Evolutionary conservation across 2,329 filamentous ascomycete species (phyloP).

Genomic region (Blastomyces percursus): DNA sequence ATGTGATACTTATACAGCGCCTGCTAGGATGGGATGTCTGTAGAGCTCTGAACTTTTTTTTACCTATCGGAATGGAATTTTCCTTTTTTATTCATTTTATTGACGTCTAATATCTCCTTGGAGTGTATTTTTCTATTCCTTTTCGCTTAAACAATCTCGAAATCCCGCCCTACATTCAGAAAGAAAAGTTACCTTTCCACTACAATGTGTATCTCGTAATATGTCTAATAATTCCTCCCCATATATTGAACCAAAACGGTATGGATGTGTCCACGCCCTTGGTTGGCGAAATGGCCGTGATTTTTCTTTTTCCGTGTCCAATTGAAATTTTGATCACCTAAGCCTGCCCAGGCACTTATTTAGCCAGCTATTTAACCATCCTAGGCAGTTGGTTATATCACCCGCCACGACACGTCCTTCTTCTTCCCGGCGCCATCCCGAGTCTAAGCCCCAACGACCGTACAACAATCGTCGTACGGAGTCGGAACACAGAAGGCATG

Average conservation of each 20-base stretch:
- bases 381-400: neutral
- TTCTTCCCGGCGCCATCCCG: neutral
- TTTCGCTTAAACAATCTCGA: neutral
- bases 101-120: neutral
- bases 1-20: constrained; percentile 19
- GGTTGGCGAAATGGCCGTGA: neutral
- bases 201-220: neutral
- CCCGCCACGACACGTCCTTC: neutral
- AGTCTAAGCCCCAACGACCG: neutral
- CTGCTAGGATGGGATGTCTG: constrained; percentile 25
- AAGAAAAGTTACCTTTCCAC: neutral
- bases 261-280: too few relatives aligned
- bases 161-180: neutral
- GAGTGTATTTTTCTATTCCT: neutral
- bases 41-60: constrained; percentile 30
- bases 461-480: neutral
- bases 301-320: neutral
- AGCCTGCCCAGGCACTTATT: neutral
- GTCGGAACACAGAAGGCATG: neutral
- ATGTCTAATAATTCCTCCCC: neutral
- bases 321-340: neutral
- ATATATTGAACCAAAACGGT: neutral
- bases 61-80: constrained; percentile 26
- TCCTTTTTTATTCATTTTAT: constrained; percentile 9
- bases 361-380: neutral